Percentiles rank a stretch among this genome's conserved stretches.
Conservation (phyloP, 257 asterid genomes). For the Solanum lycopersicoides region DNA sequence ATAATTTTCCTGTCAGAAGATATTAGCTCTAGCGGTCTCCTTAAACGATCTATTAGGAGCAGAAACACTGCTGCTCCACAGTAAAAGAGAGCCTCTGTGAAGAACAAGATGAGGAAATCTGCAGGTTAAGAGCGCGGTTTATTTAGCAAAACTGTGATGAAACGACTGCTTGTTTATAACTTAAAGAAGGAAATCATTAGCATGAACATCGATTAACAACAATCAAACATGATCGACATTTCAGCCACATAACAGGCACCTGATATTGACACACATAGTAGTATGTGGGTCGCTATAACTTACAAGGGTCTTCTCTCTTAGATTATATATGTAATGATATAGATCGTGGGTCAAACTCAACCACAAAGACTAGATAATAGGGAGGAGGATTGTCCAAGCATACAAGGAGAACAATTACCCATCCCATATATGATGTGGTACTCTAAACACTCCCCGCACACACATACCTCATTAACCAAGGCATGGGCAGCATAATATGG, state of each 20-base stretch:
- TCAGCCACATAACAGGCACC: not conserved
- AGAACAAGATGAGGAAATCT: constrained; percentile 93
- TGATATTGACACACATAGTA: not conserved
- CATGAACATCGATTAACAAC: not conserved
- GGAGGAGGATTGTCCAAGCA: not conserved
- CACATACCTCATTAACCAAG: not conserved
- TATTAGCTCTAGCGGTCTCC: constrained; percentile 36
- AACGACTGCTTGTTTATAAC: not conserved
- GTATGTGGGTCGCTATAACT: not conserved
- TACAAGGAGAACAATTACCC: not conserved
- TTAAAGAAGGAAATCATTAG: not conserved
- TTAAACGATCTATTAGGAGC: constrained; percentile 50
- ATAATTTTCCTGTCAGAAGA: constrained; percentile 20
- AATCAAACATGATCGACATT: not conserved
- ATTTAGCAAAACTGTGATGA: not conserved
- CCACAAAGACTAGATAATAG: not conserved
- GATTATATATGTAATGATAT: too few relatives aligned
- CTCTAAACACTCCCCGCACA: not conserved
- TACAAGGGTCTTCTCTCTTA: not conserved
- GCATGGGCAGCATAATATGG: not conserved
- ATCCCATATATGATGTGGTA: not conserved
- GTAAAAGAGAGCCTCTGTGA: constrained; percentile 94
- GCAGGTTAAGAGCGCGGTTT: constrained; percentile 15
- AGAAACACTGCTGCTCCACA: constrained; percentile 81
- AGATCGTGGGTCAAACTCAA: not conserved